Conservation (phyloP, 768 basidiomycete species). For the Leccinum uliginosum region DNA sequence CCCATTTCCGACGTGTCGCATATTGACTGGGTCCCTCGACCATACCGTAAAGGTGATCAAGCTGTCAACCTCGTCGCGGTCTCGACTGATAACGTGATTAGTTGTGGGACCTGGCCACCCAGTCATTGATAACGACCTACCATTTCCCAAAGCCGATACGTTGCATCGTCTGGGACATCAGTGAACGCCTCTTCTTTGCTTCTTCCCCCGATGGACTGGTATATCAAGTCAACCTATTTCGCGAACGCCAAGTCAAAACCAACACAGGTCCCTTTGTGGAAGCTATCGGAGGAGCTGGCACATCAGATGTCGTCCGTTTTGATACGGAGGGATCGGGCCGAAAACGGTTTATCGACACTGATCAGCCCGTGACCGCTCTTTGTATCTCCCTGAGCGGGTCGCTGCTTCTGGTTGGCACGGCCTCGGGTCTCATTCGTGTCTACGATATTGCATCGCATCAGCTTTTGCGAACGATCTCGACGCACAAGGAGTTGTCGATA, state of each 20-base stretch:
- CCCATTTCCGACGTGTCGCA: constrained; percentile 67
- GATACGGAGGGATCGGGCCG: constrained; percentile 46
- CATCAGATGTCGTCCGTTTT: constrained; percentile 66
- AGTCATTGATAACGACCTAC: constrained; percentile 79
- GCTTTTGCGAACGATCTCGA: constrained; percentile 72
- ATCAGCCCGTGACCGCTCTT: constrained; percentile 67
- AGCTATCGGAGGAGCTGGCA: constrained; percentile 72
- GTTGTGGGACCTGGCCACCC: constrained; percentile 80
- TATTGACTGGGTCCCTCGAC: constrained; percentile 81
- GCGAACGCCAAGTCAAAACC: constrained; percentile 51
- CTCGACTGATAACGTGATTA: constrained; percentile 27
- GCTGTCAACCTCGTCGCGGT: constrained; percentile 8
- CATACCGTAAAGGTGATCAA: constrained; percentile 80
- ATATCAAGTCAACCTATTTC: constrained; percentile 77
- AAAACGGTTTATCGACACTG: constrained; percentile 65
- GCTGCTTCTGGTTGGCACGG: constrained; percentile 78
- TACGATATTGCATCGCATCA: constrained; percentile 93
- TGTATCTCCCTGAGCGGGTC: constrained; percentile 75
- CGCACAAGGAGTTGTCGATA: constrained; percentile 65
- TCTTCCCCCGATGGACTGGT: constrained; percentile 72
- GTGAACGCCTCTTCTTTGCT: constrained; percentile 87
- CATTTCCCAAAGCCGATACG: constrained; percentile 76
- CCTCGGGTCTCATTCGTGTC: constrained; percentile 65
- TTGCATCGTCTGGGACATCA: constrained; percentile 70
- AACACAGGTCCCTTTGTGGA: constrained; percentile 48